A percentile compares a stretch with the other conserved stretches of the same genome.
These are phyloP conservation scores for Astragalus glycyphyllos DNA, from an alignment of 306 rosid species.

Conservation along the genomic window DNA sequence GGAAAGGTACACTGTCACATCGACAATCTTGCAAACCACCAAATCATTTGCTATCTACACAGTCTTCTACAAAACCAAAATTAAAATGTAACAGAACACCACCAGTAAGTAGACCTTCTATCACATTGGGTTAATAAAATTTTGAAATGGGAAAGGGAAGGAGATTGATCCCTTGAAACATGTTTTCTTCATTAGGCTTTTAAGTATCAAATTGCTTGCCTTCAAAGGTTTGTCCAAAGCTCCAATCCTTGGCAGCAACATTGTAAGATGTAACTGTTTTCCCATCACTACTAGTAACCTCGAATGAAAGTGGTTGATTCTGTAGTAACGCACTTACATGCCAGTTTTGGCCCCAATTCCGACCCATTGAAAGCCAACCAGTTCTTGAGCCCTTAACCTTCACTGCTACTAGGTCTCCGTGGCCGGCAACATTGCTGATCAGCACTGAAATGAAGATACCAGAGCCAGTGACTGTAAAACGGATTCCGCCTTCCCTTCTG, in stretches of 20 bases:
- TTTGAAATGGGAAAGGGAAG: not conserved
- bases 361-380: conserved; percentile 97
- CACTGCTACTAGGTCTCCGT: conserved; percentile 73
- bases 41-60: conserved; percentile 43
- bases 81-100: conserved; percentile 34
- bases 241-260: conserved; percentile 87
- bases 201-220: conserved; percentile 82
- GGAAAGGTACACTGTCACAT: conserved; percentile 29
- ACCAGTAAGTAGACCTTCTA: conserved; percentile 24
- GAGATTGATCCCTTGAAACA: conserved; percentile 30
- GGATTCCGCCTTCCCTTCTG: conserved; percentile 89
- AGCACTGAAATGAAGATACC: conserved; percentile 83
- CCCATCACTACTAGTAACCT: conserved; percentile 76
- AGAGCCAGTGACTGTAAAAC: conserved; percentile 70
- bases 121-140: conserved; percentile 8
- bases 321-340: conserved; percentile 78
- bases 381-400: conserved; percentile 94
- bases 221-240: conserved; percentile 91
- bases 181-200: conserved; percentile 40
- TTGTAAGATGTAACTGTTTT: conserved; percentile 72
- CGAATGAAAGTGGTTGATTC: conserved; percentile 90
- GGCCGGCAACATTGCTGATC: conserved; percentile 86
- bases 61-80: conserved; percentile 44
- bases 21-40: conserved; percentile 41
- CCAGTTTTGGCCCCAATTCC: conserved; percentile 99